Evolutionary conservation across 2,329 filamentous ascomycete species (phyloP).

Genomic region (Ceratocystis harringtonii): DNA sequence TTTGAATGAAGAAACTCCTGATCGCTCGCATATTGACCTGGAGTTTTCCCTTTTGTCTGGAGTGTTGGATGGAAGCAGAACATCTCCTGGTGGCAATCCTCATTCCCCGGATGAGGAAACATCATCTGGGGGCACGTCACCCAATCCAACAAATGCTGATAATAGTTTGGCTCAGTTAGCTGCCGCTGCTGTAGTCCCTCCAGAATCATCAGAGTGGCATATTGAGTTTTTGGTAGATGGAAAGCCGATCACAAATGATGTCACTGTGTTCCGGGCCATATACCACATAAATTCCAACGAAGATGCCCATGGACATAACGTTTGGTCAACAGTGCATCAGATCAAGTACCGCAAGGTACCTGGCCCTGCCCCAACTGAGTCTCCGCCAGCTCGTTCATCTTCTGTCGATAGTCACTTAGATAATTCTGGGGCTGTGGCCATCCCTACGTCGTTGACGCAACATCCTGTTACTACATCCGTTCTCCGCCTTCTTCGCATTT

Average conservation of each 20-base stretch:
- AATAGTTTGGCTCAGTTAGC: neutral
- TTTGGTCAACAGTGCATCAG: slow-evolving; percentile 82
- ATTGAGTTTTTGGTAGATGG: slow-evolving; percentile 85
- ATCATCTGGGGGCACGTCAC: neutral
- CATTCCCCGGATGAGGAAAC: neutral
- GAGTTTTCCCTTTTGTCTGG: neutral
- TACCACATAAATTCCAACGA: slow-evolving; percentile 36
- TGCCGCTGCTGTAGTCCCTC: neutral
- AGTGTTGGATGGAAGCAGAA: neutral
- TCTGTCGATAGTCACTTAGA: slow-evolving; percentile 1
- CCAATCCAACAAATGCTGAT: neutral
- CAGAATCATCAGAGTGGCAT: slow-evolving; percentile 56
- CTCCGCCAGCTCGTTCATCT: slow-evolving; percentile 30
- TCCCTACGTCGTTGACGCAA: slow-evolving; percentile 68
- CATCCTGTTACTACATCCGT: slow-evolving; percentile 78
- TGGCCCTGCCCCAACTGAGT: slow-evolving; percentile 62
- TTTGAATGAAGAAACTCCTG: neutral
- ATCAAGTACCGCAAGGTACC: slow-evolving; percentile 81
- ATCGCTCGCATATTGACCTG: neutral
- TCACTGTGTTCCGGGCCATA: slow-evolving; percentile 88
- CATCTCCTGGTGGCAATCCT: neutral
- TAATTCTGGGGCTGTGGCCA: slow-evolving; percentile 34
- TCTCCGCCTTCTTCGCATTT: slow-evolving; percentile 68
- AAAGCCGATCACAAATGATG: slow-evolving; percentile 75
- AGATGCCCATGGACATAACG: slow-evolving; percentile 42